Evolutionary conservation across 1,139 yeast genomes (phyloP).

Genomic region (Lodderomyces metapsilosis): DNA sequence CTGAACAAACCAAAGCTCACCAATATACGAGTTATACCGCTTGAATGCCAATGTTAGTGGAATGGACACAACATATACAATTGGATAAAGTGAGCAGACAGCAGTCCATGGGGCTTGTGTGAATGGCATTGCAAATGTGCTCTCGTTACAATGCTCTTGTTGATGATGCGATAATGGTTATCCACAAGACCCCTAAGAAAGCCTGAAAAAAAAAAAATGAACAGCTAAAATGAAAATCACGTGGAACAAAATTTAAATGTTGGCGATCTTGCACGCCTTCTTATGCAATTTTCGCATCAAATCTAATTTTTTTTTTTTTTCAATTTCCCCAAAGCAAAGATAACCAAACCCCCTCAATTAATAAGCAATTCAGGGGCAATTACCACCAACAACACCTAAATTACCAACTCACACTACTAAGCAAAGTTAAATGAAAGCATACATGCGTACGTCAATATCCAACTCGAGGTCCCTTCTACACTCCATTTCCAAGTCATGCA

Average conservation of each 20-base stretch:
- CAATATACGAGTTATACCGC: constrained; percentile 14
- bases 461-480: neutral
- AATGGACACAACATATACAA: constrained; percentile 17
- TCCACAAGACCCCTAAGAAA: too few species aligned
- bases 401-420: too few species aligned
- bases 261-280: constrained; percentile 1
- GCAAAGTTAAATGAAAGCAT: neutral
- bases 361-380: too few species aligned
- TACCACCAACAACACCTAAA: too few species aligned
- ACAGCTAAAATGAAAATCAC: too few species aligned
- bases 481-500: neutral
- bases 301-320: neutral
- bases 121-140: neutral
- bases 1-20: constrained; percentile 16
- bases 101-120: constrained; percentile 1
- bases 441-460: neutral
- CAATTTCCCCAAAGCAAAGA: too few species aligned
- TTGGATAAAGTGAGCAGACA: constrained; percentile 12
- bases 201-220: too few species aligned
- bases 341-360: too few species aligned
- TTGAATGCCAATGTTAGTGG: constrained; percentile 17
- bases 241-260: neutral
- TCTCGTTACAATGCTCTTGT: too few species aligned
- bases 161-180: too few species aligned
- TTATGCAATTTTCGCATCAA: neutral